These are phyloP conservation scores for Rosa chinensis DNA, from an alignment of 306 rosid genomes.

Conservation along the genomic window DNA sequence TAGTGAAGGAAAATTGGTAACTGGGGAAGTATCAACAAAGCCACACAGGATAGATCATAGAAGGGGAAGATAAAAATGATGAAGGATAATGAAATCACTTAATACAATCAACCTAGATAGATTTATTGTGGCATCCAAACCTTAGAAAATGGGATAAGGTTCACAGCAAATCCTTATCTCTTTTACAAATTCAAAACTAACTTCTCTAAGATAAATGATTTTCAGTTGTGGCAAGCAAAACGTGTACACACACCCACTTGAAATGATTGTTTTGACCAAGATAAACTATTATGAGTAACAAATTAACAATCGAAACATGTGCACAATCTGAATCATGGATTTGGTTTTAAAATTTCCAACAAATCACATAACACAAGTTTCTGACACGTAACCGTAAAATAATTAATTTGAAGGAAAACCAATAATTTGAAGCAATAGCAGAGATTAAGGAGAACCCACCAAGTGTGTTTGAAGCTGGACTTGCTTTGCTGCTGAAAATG, in stretches of 20 bases:
- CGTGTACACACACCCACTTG: neutral
- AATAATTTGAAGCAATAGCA: neutral
- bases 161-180: neutral
- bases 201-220: neutral
- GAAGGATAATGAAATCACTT: no score
- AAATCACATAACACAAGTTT: neutral
- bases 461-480: conserved; percentile 31
- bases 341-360: neutral
- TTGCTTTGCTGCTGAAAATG: conserved; percentile 22
- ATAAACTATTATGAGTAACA: neutral
- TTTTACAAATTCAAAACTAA: neutral
- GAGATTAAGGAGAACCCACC: conserved; percentile 40
- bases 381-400: neutral
- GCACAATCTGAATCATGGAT: neutral
- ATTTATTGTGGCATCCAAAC: conserved; percentile 1
- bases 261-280: no score
- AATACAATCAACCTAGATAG: neutral
- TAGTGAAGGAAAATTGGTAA: neutral
- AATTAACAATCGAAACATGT: neutral
- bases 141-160: neutral
- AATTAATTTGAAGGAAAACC: neutral
- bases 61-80: no score
- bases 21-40: neutral
- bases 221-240: neutral
- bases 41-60: no score